Evolutionary conservation across 371 early-diverging fungal genomes (phyloP).

Genomic region (Nematocida minor): DNA sequence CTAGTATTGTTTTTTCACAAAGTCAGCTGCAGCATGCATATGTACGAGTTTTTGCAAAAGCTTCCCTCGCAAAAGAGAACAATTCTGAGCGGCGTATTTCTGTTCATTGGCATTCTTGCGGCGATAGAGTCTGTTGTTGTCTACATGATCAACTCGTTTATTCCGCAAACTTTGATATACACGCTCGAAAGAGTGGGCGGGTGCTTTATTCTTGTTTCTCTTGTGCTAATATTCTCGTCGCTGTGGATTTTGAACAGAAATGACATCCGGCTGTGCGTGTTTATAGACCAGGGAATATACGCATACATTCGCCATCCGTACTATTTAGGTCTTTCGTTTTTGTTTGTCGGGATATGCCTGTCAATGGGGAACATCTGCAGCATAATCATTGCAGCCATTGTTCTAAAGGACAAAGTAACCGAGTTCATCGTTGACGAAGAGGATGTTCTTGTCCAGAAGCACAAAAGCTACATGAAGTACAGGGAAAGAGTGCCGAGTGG

Average conservation of each 20-base stretch:
- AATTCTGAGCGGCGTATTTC: constrained; percentile 7
- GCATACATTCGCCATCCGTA: constrained; percentile 51
- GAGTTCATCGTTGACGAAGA: constrained; percentile 25
- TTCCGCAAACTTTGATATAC: background rate
- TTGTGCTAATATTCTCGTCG: constrained; percentile 31
- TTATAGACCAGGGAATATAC: constrained; percentile 47
- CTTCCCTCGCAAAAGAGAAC: background rate
- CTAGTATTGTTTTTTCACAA: constrained; percentile 18
- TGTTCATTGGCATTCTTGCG: constrained; percentile 12
- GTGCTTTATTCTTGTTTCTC: background rate
- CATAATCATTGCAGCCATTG: background rate
- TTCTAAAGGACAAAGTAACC: background rate
- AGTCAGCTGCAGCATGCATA: background rate
- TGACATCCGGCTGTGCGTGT: constrained; percentile 21
- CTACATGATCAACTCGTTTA: background rate
- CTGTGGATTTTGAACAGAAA: constrained; percentile 26
- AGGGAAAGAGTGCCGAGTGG: constrained; percentile 26
- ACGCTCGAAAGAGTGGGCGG: constrained; percentile 18
- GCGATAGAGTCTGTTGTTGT: constrained; percentile 29
- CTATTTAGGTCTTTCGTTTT: constrained; percentile 32
- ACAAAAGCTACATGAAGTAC: constrained; percentile 40
- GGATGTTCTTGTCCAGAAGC: background rate
- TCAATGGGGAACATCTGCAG: background rate
- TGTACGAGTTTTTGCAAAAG: background rate
- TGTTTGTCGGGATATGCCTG: constrained; percentile 29